Evolutionary conservation across 2,329 filamentous ascomycete genomes (phyloP).

Genomic region (Talaromyces piceae): DNA sequence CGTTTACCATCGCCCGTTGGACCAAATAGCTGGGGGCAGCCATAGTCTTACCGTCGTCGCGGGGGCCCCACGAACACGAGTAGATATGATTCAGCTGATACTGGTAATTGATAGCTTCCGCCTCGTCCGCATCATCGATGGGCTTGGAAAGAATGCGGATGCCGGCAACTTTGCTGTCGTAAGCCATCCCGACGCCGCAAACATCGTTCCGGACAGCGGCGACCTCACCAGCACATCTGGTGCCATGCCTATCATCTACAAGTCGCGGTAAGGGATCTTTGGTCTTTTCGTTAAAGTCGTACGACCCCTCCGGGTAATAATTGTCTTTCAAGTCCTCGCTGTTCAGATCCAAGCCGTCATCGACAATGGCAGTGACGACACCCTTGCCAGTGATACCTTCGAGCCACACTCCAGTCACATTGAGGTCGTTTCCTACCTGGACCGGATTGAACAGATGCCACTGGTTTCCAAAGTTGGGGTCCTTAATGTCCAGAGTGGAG

Average conservation of each 20-base stretch:
- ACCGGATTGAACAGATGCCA: constrained; percentile 89
- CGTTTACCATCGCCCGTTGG: constrained; percentile 81
- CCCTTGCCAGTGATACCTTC: constrained; percentile 86
- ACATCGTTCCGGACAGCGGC: constrained; percentile 86
- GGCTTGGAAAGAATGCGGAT: constrained; percentile 86
- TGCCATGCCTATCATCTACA: constrained; percentile 81
- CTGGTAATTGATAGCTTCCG: constrained; percentile 83
- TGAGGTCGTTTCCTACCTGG: constrained; percentile 81
- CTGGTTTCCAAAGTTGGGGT: constrained; percentile 88
- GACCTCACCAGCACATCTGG: constrained; percentile 89
- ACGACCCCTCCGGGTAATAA: constrained; percentile 87
- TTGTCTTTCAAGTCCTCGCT: constrained; percentile 88
- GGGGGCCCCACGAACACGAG: constrained; percentile 97
- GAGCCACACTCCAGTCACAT: constrained; percentile 89
- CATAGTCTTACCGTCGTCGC: constrained; percentile 90
- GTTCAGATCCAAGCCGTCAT: constrained; percentile 94
- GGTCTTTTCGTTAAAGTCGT: constrained; percentile 86
- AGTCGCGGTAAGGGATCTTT: constrained; percentile 75
- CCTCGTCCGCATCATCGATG: constrained; percentile 89
- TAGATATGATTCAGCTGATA: constrained; percentile 92
- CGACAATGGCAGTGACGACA: constrained; percentile 84
- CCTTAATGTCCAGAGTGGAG: constrained; percentile 62
- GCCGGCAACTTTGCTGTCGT: constrained; percentile 81
- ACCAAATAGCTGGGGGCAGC: constrained; percentile 87
- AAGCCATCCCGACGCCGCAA: constrained; percentile 93